Evolutionary conservation across 768 basidiomycete species (phyloP).

Genomic region (Tephrocybe sp.): DNA sequence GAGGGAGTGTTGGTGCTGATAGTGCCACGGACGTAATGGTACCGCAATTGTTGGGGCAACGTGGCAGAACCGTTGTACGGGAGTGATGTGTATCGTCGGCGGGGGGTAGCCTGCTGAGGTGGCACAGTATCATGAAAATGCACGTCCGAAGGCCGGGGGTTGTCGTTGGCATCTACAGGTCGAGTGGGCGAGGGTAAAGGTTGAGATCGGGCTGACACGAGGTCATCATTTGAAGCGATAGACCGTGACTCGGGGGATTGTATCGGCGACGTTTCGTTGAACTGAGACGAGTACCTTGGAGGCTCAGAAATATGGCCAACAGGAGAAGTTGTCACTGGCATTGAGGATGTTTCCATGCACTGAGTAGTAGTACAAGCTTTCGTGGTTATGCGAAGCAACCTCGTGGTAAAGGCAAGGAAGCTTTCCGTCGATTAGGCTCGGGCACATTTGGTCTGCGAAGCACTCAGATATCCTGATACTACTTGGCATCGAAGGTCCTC

Average conservation of each 20-base stretch:
- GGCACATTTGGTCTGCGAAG: too few species aligned
- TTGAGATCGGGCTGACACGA: constrained; percentile 6
- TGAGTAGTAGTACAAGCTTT: too few species aligned
- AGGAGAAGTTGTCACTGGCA: constrained; percentile 1
- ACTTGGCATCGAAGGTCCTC: too few species aligned
- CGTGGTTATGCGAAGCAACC: too few species aligned
- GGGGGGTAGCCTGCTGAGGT: not conserved
- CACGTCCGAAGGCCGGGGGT: constrained; percentile 1
- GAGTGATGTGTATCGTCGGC: constrained; percentile 7
- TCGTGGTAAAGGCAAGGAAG: too few species aligned
- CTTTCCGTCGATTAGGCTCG: too few species aligned
- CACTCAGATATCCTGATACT: too few species aligned
- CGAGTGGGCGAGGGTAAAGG: not conserved
- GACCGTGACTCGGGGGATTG: constrained; percentile 2
- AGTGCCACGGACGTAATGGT: constrained; percentile 11
- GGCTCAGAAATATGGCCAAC: constrained; percentile 1
- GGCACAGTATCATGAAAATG: not conserved
- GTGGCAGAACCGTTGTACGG: constrained; percentile 6
- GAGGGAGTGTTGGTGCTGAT: constrained; percentile 6
- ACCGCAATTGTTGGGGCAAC: constrained; percentile 9
- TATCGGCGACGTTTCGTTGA: not conserved
- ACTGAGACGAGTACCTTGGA: constrained; percentile 6
- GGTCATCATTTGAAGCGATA: not conserved
- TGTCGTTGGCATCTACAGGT: not conserved
- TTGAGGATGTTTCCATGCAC: too few species aligned